These are phyloP conservation scores for Pogostemon cablin DNA, from an alignment of 257 asterid species.

Conservation along the genomic window DNA sequence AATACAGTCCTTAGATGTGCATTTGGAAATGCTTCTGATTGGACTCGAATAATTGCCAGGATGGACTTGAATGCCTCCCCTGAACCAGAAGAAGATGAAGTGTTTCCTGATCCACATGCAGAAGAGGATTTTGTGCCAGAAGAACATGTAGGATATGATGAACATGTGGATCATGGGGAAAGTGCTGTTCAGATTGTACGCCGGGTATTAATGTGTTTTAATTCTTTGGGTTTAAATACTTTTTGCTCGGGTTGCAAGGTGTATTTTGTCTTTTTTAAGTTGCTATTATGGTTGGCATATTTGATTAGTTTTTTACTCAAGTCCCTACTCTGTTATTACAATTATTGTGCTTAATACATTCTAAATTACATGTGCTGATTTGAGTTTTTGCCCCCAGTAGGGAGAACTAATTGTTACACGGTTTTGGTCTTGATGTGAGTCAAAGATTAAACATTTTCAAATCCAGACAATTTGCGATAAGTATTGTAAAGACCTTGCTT, in stretches of 20 bases:
- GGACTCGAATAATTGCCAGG: constrained; percentile 58
- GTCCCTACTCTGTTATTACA: constrained; percentile 20
- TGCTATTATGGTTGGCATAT: constrained; percentile 7
- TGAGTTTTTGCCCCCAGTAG: neutral
- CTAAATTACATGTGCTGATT: neutral
- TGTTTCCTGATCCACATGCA: constrained; percentile 53
- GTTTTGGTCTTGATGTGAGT: constrained; percentile 13
- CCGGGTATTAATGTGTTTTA: constrained; percentile 54
- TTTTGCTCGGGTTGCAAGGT: constrained; percentile 24
- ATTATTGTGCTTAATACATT: neutral
- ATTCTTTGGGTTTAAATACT: constrained; percentile 15
- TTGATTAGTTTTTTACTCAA: neutral
- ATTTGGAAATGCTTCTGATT: constrained; percentile 51
- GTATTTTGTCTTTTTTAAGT: constrained; percentile 21
- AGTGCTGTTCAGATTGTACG: constrained; percentile 62
- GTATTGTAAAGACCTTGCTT: neutral
- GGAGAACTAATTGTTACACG: constrained; percentile 3
- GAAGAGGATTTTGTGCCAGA: constrained; percentile 66
- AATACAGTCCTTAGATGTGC: constrained; percentile 27
- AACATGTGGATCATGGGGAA: constrained; percentile 58
- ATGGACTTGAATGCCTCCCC: constrained; percentile 98
- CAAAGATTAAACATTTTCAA: constrained; percentile 1
- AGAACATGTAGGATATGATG: constrained; percentile 49
- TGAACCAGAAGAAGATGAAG: constrained; percentile 91
- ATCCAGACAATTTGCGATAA: constrained; percentile 8